Conservation (phyloP, 2,329 filamentous ascomycete genomes). For the Colletotrichum phormii region DNA sequence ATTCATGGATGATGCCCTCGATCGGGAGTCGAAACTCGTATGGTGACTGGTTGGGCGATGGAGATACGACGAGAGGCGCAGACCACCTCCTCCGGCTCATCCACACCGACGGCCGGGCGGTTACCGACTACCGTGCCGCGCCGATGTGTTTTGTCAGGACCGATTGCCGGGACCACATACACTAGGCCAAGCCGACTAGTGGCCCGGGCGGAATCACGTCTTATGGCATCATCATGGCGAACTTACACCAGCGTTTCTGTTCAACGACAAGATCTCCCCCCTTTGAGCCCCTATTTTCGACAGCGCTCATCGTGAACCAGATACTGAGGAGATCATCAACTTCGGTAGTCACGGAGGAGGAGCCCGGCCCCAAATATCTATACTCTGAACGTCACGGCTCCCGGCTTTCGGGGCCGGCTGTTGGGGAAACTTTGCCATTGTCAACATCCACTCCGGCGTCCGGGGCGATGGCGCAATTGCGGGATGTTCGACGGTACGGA, state of each 20-base stretch:
- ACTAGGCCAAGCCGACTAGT: slow-evolving; percentile 30
- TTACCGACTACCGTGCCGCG: slow-evolving; percentile 31
- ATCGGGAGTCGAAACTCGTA: background rate
- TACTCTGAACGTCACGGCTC: slow-evolving; percentile 18
- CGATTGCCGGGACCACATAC: slow-evolving; percentile 24
- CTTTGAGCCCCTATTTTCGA: background rate
- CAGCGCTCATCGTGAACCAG: background rate
- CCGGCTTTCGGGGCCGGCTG: slow-evolving; percentile 32
- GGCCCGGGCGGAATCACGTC: slow-evolving; percentile 32
- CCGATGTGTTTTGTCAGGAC: slow-evolving; percentile 10
- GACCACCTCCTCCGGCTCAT: slow-evolving; percentile 1
- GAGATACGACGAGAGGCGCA: background rate
- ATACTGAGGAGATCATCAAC: background rate
- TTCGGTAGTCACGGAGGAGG: background rate
- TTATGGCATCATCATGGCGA: slow-evolving; percentile 36
- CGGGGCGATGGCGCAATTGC: slow-evolving; percentile 38
- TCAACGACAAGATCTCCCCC: background rate
- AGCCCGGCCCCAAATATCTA: slow-evolving; percentile 18
- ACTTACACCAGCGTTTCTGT: slow-evolving; percentile 12
- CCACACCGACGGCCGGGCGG: slow-evolving; percentile 25
- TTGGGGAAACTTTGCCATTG: background rate
- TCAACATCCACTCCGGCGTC: slow-evolving; percentile 32
- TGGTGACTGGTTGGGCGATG: slow-evolving; percentile 18
- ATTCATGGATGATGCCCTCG: slow-evolving; percentile 21
- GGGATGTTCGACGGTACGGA: slow-evolving; percentile 36